A percentile compares a stretch with the other conserved stretches of the same genome.
phyloP scores from a whole-genome alignment of 2,329 filamentous ascomycete genomes.

The Biscogniauxia sp. region DNA sequence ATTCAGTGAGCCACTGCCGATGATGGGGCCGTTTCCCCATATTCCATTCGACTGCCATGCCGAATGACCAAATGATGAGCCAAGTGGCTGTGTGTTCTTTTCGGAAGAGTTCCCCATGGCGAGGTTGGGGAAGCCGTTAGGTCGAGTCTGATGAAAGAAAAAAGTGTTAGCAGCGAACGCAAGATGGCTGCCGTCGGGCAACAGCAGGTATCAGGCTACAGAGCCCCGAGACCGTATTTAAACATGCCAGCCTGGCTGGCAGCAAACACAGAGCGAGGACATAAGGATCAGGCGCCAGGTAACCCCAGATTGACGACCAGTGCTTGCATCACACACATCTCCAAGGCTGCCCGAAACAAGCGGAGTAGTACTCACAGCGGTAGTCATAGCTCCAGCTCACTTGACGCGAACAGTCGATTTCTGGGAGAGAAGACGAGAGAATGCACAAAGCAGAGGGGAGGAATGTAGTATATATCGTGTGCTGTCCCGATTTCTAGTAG shows the following conservation, averaged over 20 bases:
- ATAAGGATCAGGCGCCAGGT: neutral
- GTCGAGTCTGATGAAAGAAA: constrained; percentile 19
- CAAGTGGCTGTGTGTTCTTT: constrained; percentile 36
- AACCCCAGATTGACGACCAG: neutral
- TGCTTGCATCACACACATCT: neutral
- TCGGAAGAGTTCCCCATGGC: constrained; percentile 34
- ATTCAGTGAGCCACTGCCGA: constrained; percentile 44
- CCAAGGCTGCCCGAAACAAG: neutral
- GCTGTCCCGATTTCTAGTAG: neutral
- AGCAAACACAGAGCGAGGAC: neutral
- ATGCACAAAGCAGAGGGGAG: neutral
- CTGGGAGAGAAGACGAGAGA: too few species aligned
- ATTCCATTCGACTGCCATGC: constrained; percentile 43
- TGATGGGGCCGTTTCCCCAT: constrained; percentile 48
- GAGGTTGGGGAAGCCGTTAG: constrained; percentile 37
- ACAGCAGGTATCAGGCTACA: neutral
- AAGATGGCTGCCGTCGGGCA: neutral
- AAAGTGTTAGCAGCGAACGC: neutral
- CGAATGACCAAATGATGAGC: constrained; percentile 38
- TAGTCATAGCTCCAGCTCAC: constrained; percentile 23
- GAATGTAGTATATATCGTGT: neutral
- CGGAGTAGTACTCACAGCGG: constrained; percentile 24
- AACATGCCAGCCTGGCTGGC: neutral
- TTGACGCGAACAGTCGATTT: neutral
- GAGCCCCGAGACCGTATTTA: too few species aligned